A percentile compares a stretch with the other conserved stretches of the same genome.
phyloP scores from a whole-genome alignment of 2,329 filamentous ascomycete genomes.

The Aspergillus alliaceus region DNA sequence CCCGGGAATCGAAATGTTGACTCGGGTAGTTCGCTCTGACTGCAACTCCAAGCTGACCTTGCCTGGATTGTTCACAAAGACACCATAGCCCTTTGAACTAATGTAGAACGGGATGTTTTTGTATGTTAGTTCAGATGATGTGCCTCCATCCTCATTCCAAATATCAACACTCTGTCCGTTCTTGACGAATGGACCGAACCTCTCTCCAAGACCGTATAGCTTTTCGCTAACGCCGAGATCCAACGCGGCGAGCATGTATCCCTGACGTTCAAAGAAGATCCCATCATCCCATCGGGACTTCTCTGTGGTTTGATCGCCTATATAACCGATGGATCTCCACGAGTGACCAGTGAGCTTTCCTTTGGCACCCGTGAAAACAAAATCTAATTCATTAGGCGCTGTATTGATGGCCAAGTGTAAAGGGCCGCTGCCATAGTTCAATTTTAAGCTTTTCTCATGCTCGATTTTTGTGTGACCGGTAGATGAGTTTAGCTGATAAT shows the following conservation, averaged over 20 bases:
- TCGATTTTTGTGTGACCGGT: conserved; percentile 29
- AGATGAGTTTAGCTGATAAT: conserved; percentile 33
- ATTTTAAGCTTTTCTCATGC: conserved; percentile 23
- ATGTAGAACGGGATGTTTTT: conserved; percentile 45
- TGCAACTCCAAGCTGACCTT: conserved; percentile 72
- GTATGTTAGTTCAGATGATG: conserved; percentile 41
- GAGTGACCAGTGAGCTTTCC: conserved; percentile 40
- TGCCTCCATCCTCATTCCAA: conserved; percentile 58
- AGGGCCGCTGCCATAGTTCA: conserved; percentile 34
- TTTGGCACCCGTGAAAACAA: conserved; percentile 25
- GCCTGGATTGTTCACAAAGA: conserved; percentile 72
- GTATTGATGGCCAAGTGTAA: conserved; percentile 35
- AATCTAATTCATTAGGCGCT: conserved; percentile 34
- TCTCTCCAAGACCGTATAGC: conserved; percentile 72
- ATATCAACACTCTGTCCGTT: conserved; percentile 69
- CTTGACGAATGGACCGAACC: conserved; percentile 75
- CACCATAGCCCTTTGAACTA: conserved; percentile 68
- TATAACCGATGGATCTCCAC: conserved; percentile 41
- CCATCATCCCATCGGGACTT: conserved; percentile 35
- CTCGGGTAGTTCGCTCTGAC: conserved; percentile 68
- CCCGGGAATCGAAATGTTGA: conserved; percentile 68
- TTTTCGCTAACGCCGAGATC: conserved; percentile 57
- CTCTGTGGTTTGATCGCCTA: conserved; percentile 33
- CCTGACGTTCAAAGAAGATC: conserved; percentile 38
- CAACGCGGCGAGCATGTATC: conserved; percentile 41